These are phyloP conservation scores for Buxus sempervirens DNA, from an alignment of 164 flowering plant genomes.

Conservation along the genomic window DNA sequence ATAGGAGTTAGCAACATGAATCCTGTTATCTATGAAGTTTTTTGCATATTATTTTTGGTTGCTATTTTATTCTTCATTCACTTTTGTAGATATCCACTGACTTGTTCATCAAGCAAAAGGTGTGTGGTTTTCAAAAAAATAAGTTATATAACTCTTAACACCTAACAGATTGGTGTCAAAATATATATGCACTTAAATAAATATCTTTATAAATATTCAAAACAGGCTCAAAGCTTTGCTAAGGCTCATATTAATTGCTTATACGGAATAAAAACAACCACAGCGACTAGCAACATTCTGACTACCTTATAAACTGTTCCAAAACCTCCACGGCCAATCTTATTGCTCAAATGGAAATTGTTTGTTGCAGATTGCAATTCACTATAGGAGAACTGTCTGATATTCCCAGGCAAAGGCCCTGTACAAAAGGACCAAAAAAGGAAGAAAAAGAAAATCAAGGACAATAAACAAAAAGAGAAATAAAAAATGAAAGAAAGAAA, in stretches of 20 bases:
- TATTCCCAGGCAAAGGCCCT: slow-evolving; percentile 34
- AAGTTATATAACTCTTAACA: too few species aligned
- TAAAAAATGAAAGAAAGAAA: background rate
- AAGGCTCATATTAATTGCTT: background rate
- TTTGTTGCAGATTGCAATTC: slow-evolving; percentile 58
- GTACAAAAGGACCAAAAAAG: slow-evolving; percentile 3
- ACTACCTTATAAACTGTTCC: slow-evolving; percentile 75
- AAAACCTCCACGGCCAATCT: slow-evolving; percentile 76
- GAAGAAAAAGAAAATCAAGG: background rate
- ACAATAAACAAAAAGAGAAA: background rate
- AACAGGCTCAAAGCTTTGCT: background rate
- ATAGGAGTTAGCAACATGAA: too few species aligned
- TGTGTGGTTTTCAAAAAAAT: background rate
- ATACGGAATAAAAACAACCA: background rate
- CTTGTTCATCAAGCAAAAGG: background rate
- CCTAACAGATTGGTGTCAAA: background rate
- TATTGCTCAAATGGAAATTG: slow-evolving; percentile 49
- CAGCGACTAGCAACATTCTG: background rate
- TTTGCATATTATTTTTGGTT: too few species aligned
- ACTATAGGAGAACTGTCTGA: slow-evolving; percentile 43
- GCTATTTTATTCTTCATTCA: background rate
- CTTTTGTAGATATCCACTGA: background rate
- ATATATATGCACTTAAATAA: background rate
- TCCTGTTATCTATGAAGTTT: too few species aligned
- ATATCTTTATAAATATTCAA: background rate